These are phyloP conservation scores for Neckera pumila DNA, from an alignment of 225 moss, liverwort and hornwort species.

Conservation along the genomic window DNA sequence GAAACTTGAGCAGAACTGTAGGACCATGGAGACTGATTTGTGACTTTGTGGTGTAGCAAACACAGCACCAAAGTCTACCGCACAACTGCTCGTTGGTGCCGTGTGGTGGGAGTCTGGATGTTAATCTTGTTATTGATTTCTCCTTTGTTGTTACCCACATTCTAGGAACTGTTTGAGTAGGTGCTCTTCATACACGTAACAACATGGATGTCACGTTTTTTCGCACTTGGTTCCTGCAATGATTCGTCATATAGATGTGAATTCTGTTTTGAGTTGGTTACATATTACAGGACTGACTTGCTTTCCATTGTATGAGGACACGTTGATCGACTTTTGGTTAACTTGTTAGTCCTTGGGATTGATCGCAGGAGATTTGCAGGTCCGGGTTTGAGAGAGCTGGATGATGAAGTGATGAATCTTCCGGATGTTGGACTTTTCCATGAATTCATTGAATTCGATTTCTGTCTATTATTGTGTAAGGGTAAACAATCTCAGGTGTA, in stretches of 20 bases:
- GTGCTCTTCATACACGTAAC: neutral
- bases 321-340: neutral
- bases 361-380: neutral
- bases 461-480: neutral
- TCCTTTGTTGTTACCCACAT: neutral
- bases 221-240: neutral
- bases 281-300: neutral
- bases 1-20: neutral
- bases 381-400: neutral
- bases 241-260: neutral
- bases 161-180: neutral
- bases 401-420: neutral
- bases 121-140: neutral
- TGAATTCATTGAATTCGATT: neutral
- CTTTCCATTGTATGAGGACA: neutral
- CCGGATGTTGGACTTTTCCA: too few species aligned
- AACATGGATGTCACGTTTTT: neutral
- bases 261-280: neutral
- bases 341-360: neutral
- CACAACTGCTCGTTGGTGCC: neutral
- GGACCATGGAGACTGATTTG: neutral
- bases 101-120: neutral
- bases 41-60: neutral
- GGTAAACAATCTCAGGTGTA: neutral
- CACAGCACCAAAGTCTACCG: neutral